Evolutionary conservation across 805 yeast genomes (phyloP), one percentile per base, ranked within the genome.

Genomic region (Yamadazyma paraphyllophila): DNA sequence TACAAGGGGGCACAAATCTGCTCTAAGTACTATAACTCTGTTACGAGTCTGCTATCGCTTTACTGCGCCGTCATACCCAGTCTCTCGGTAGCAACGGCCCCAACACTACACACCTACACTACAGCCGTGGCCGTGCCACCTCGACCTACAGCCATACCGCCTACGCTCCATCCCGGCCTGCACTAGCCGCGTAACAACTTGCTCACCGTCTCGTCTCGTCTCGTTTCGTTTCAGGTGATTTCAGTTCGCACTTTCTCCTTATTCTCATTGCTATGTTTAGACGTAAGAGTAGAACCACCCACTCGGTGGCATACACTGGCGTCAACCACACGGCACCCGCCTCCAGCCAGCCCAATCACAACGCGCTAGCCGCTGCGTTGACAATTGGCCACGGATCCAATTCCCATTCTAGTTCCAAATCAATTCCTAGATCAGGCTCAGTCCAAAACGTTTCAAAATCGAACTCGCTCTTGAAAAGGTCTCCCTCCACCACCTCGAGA

Each of bases 311-410:
- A 17, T 71, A 71, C 52, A 71, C 76, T 4, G 76, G 76, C 17
- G 76, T 71, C 17, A 69, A 68, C 50, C 71, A 62, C 45, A 50
- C 57, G 7, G 62, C 69, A 1, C 67, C 67, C 7, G 52, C 64
- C 5, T 43, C 61, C 12, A 58, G 49, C 42, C 71, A 68, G 45
- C 76, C 76, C 15, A 63, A 56, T 50, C 56, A 61, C 37, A 58
- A 60, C 36, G 77, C 77, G 14, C 55, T 66, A 59, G 77, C 77
- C 3, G 77, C 77, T 3, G 77, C 77, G 1, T 54, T 68, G 39
- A 65, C 74, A 26, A 71, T 71, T 48, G 77, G 77, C 13, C 58
- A 70, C 46, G 24, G 24, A 3, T 3, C 24, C 24, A 20, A 20
- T 20, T 3, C 24, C 24, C n/a, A n/a, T n/a, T 20, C 24, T 20